These are phyloP conservation scores for Globisporangium nagaii DNA, from an alignment of 352 stramenopile species.

Conservation along the genomic window DNA sequence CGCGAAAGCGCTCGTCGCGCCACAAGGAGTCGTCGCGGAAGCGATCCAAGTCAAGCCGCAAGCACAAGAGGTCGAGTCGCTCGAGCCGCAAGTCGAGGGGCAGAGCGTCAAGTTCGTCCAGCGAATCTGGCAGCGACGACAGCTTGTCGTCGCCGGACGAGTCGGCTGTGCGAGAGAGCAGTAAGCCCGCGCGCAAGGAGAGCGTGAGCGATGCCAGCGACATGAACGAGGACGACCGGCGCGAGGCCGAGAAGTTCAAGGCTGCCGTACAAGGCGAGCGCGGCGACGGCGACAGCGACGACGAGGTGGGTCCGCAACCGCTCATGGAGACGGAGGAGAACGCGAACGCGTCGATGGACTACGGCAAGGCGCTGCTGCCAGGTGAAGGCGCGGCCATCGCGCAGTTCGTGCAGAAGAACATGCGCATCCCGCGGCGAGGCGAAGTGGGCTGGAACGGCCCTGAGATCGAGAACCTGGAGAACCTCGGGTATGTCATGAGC, in stretches of 20 bases:
- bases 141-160: slow-evolving; percentile 15
- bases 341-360: slow-evolving; percentile 62
- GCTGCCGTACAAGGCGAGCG: slow-evolving; percentile 68
- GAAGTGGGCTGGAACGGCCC: slow-evolving; percentile 96
- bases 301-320: slow-evolving; percentile 85
- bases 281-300: slow-evolving; percentile 59
- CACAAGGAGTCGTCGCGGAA: slow-evolving; percentile 18
- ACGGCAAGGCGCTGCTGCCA: slow-evolving; percentile 91
- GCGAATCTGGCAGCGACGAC: slow-evolving; percentile 5
- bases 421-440: slow-evolving; percentile 97
- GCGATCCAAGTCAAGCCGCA: slow-evolving; percentile 21
- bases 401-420: slow-evolving; percentile 98
- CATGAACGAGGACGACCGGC: slow-evolving; percentile 50
- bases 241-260: slow-evolving; percentile 88
- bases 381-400: slow-evolving; percentile 95
- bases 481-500: slow-evolving; percentile 95
- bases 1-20: slow-evolving; percentile 13
- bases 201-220: slow-evolving; percentile 16
- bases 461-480: slow-evolving; percentile 97
- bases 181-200: slow-evolving; percentile 10
- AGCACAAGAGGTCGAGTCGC: slow-evolving; percentile 10
- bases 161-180: slow-evolving; percentile 16
- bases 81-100: slow-evolving; percentile 11
- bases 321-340: slow-evolving; percentile 41
- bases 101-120: slow-evolving; percentile 5